phyloP scores from a whole-genome alignment of 768 basidiomycete genomes.

The Phaffia tasmanica region DNA sequence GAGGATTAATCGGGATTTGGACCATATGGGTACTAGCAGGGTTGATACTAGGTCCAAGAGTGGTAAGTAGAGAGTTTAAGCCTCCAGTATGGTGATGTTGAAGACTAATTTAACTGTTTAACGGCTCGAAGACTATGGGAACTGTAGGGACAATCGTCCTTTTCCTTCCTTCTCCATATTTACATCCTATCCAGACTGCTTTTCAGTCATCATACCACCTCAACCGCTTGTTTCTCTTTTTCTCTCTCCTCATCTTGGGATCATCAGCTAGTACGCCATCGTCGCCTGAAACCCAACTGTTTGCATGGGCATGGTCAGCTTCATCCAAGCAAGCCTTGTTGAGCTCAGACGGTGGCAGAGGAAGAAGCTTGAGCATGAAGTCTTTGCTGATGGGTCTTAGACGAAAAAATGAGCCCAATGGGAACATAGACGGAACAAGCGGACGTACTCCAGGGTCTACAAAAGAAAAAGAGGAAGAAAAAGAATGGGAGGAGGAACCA shows the following conservation, averaged over 20 bases:
- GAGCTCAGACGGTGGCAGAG: not conserved
- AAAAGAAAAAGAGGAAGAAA: slow-evolving; percentile 42
- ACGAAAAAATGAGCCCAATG: not conserved
- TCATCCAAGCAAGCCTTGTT: not conserved
- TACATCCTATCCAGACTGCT: slow-evolving; percentile 29
- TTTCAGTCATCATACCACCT: slow-evolving; percentile 28
- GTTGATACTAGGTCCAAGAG: slow-evolving; percentile 12
- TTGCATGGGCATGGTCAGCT: slow-evolving; percentile 18
- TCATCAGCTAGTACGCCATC: slow-evolving; percentile 27
- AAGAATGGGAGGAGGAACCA: slow-evolving; percentile 47
- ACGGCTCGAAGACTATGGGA: slow-evolving; percentile 7
- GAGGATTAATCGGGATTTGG: slow-evolving; percentile 14
- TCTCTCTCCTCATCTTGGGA: slow-evolving; percentile 29
- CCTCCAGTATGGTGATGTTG: not conserved
- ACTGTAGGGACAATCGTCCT: slow-evolving; percentile 27
- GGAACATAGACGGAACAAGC: not conserved
- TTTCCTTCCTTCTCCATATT: slow-evolving; percentile 32
- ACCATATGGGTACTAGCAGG: slow-evolving; percentile 13
- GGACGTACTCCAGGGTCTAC: not conserved
- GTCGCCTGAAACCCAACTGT: slow-evolving; percentile 14
- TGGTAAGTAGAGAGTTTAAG: slow-evolving; percentile 4
- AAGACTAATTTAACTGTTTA: not conserved
- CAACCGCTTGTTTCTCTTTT: slow-evolving; percentile 27
- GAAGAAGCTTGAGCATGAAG: slow-evolving; percentile 13
- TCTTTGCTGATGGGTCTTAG: not conserved